phyloP scores from a whole-genome alignment of 2,329 filamentous ascomycete species.

The Zasmidium angulare region DNA sequence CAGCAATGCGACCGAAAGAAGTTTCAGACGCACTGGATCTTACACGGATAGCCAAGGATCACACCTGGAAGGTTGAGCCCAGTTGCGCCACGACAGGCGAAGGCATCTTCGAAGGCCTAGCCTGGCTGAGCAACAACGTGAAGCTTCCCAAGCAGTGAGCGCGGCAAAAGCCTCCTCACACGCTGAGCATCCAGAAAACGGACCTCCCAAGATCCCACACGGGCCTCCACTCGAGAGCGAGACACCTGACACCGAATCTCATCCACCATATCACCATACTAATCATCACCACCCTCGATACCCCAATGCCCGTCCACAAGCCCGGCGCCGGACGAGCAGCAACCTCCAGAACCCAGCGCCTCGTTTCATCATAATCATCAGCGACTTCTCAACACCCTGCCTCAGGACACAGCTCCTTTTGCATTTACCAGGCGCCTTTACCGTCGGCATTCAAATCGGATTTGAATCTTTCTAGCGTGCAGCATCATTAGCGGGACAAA shows the following conservation, averaged over 20 bases:
- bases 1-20: slow-evolving; percentile 52
- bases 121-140: slow-evolving; percentile 54
- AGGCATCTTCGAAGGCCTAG: slow-evolving; percentile 54
- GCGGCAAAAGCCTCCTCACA: background rate
- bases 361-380: background rate
- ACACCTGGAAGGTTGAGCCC: slow-evolving; percentile 56
- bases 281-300: background rate
- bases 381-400: no score
- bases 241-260: background rate
- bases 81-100: slow-evolving; percentile 55
- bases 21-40: slow-evolving; percentile 51
- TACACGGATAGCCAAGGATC: slow-evolving; percentile 52
- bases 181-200: no score
- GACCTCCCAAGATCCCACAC: no score
- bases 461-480: slow-evolving; percentile 1
- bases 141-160: slow-evolving; percentile 37
- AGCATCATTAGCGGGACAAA: slow-evolving; percentile 2
- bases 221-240: no score
- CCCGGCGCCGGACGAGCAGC: background rate
- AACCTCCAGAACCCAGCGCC: background rate
- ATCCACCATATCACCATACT: background rate
- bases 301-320: background rate
- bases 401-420: no score
- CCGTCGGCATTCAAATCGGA: no score
- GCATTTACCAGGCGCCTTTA: no score